Base-by-base conservation (phyloP, 805 yeast species). In the Candida oleophila region DNA sequence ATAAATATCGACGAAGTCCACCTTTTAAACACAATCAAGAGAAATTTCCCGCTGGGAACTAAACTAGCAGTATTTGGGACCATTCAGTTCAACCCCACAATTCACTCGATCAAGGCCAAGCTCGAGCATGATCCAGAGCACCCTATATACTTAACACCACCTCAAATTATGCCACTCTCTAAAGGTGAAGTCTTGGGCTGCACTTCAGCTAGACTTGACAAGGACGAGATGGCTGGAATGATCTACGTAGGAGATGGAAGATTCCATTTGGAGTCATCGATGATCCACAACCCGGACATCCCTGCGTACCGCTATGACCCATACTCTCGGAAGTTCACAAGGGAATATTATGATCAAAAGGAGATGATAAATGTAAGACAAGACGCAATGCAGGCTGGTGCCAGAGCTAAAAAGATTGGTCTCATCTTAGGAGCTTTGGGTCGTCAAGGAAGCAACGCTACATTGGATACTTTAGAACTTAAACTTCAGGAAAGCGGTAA, bases 171-270 rank as follows among this genome's bases (percentile, higher is more conserved):
- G 74, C 99, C 99, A 0, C 67, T 94, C 3, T 90, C 97, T 1
- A 89, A 88, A 57, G 99, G 98, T 46, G 99, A 94, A 62, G 96
- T 94, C 0, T 71, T 94, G 14, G 99, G 99, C 0, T 94, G 99
- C 64, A 94, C 99, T 0, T 89, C 97, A 1, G 92, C 96, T 21
- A 71, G 87, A 49, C 67, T 94, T 37, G 84, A 84, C 53, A 73
- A 77, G 19, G 74, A 75, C 3, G 84, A 82, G 38, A 76, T 79
- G 30, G 82, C 83, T 56, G 95, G 91, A 0, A 89, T 91, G 85
- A 77, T 94, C 2, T 94, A 92, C 59, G 74, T 94, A 19, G 99
- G 99, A 30, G 99, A 94, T 66, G 99, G 99, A 12, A 71, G 99
- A 43, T 94, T 94, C 68, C 99, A 94, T 65, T 71, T 94, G 38